Percentiles rank a stretch among this genome's conserved stretches.
These are phyloP conservation scores for Vaccinium macrocarpon DNA, from an alignment of 148 eudicot species.

Conservation along the genomic window DNA sequence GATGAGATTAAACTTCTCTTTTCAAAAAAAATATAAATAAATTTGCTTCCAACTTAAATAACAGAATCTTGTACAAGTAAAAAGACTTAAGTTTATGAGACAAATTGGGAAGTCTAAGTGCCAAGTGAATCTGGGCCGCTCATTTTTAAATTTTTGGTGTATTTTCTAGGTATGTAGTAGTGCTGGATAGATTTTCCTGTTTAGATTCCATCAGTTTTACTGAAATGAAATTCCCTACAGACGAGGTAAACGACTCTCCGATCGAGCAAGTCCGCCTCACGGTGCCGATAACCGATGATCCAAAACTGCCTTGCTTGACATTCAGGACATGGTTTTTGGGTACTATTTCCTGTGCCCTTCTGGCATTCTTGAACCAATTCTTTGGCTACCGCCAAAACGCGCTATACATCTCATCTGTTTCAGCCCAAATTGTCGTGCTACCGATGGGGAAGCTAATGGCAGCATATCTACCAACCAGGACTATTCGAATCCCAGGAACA, in stretches of 20 bases:
- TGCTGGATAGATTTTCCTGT: too few species aligned
- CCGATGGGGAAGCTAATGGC: conserved; percentile 54
- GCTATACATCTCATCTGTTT: conserved; percentile 44
- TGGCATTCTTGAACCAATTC: conserved; percentile 47
- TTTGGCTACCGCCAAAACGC: conserved; percentile 49
- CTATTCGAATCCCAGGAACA: conserved; percentile 26
- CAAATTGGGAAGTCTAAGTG: too few species aligned
- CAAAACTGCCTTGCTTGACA: conserved; percentile 48
- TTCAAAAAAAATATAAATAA: too few species aligned
- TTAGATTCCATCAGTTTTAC: background rate
- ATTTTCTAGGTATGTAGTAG: too few species aligned
- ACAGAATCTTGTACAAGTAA: too few species aligned
- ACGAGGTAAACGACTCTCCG: conserved; percentile 44
- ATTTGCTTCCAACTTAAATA: too few species aligned
- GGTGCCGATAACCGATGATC: conserved; percentile 52
- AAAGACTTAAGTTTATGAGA: too few species aligned
- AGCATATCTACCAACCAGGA: conserved; percentile 34
- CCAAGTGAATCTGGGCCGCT: too few species aligned
- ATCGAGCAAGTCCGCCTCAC: conserved; percentile 57
- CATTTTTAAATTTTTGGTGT: too few species aligned
- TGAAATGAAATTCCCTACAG: conserved; percentile 20
- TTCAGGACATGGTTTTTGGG: conserved; percentile 51
- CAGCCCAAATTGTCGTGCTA: conserved; percentile 48
- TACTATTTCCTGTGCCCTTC: conserved; percentile 33
- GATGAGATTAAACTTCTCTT: too few species aligned